Evolutionary conservation across 2,329 filamentous ascomycete species (phyloP).

Genomic region (Diplodia scrobiculata): DNA sequence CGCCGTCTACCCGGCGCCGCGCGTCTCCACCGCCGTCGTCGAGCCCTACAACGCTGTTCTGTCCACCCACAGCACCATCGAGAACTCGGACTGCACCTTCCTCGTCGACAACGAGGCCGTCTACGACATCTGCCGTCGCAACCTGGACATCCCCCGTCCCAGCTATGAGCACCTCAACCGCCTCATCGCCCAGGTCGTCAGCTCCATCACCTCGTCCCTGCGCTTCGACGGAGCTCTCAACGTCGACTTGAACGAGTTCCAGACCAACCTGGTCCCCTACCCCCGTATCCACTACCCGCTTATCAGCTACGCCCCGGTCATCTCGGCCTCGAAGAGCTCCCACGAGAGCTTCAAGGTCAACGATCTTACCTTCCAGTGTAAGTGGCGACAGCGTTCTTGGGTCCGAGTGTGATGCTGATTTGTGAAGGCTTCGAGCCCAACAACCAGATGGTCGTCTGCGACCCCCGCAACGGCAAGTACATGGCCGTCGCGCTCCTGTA

Average conservation of each 20-base stretch:
- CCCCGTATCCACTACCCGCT: constrained; percentile 99
- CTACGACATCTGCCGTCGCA: constrained; percentile 98
- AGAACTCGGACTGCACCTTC: constrained; percentile 99
- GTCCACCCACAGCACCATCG: constrained; percentile 96
- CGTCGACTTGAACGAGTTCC: constrained; percentile 99
- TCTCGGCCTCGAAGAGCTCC: constrained; percentile 91
- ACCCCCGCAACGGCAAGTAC: constrained; percentile 98
- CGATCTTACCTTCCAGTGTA: constrained; percentile 74
- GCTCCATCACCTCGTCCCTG: constrained; percentile 96
- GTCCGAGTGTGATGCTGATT: constrained; percentile 60
- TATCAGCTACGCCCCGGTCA: constrained; percentile 90
- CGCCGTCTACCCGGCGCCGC: constrained; percentile 96
- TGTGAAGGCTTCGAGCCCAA: constrained; percentile 99
- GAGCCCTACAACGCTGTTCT: constrained; percentile 99
- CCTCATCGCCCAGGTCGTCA: constrained; percentile 97
- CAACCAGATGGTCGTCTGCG: constrained; percentile 99
- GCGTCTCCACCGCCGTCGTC: constrained; percentile 95
- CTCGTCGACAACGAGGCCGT: constrained; percentile 99
- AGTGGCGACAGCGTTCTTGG: constrained; percentile 37
- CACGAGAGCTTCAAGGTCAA: constrained; percentile 92
- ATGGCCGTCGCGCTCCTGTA: constrained; percentile 99
- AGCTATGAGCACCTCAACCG: constrained; percentile 99
- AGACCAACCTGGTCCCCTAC: constrained; percentile 99
- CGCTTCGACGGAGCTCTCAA: constrained; percentile 98
- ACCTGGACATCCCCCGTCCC: constrained; percentile 94